Percentiles rank a stretch among this genome's conserved stretches.
phyloP scores from a whole-genome alignment of 768 basidiomycete genomes.

The Lentinula aciculospora region DNA sequence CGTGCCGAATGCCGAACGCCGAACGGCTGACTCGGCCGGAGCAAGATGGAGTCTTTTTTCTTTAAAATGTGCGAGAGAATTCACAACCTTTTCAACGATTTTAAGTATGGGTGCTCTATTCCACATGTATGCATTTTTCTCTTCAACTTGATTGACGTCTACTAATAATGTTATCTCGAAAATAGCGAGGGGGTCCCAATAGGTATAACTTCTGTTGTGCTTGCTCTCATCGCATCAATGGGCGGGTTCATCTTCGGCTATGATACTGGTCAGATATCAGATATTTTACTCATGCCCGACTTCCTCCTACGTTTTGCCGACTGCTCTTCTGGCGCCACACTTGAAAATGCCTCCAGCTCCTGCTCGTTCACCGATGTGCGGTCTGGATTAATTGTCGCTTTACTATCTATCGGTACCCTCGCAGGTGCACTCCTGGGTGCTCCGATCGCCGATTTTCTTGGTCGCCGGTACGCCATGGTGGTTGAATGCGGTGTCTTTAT shows the following conservation, averaged over 20 bases:
- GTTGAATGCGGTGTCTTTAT: slow-evolving; percentile 51
- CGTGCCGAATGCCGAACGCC: not conserved
- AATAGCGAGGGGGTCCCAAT: slow-evolving; percentile 55
- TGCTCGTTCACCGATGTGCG: slow-evolving; percentile 54
- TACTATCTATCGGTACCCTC: slow-evolving; percentile 68
- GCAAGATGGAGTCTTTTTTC: too few relatives aligned
- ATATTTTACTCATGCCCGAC: slow-evolving; percentile 69
- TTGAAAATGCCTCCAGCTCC: slow-evolving; percentile 21
- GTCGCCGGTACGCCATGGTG: slow-evolving; percentile 63
- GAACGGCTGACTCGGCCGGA: too few relatives aligned
- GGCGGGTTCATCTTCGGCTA: slow-evolving; percentile 69
- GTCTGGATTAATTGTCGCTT: slow-evolving; percentile 62
- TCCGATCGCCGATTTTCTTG: slow-evolving; percentile 56
- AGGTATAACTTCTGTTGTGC: slow-evolving; percentile 55
- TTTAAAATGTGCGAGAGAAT: not conserved
- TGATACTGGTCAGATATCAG: slow-evolving; percentile 75
- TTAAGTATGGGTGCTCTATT: slow-evolving; percentile 7
- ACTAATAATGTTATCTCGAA: not conserved
- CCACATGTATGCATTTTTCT: slow-evolving; percentile 5
- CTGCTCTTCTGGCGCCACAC: slow-evolving; percentile 29
- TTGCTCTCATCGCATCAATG: slow-evolving; percentile 65
- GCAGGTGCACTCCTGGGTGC: slow-evolving; percentile 59
- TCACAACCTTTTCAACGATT: not conserved
- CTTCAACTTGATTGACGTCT: not conserved
- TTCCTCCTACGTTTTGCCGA: slow-evolving; percentile 59